Base-by-base conservation (phyloP, 129 eudicot genomes). In the Centella asiatica region DNA sequence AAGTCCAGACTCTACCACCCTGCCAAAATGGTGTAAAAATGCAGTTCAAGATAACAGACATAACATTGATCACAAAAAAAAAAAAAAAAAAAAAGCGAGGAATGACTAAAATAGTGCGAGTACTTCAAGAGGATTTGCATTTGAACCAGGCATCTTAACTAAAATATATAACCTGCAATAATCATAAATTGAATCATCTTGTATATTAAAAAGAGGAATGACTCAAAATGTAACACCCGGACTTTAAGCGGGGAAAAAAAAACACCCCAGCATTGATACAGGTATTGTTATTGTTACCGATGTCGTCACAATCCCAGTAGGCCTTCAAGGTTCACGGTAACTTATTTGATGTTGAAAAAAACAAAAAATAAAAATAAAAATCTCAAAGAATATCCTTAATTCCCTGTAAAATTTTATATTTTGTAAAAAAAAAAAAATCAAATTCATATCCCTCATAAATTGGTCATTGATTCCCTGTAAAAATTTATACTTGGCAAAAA, bases 231-330 rank as follows among this genome's bases (percentile, higher is more conserved):
- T 71, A 76, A 57, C 73, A 57, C 47, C 78, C 68, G 50, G 67
- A 44, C 80, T 64, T 62, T 60, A 39, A 46, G 66, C 63, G 85
- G 80, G 78, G 61, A 74, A 79, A 68, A 75, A 64, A 76, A 70
- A 63, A 78, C 37, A 57, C 49, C 81, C 57, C 74, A 62, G 66
- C 25, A 39, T 47, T 36, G 31, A 28, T 60, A n/a, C 22, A 23
- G 40, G n/a, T n/a, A n/a, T n/a, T 56, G 39, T 70, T 55, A 51
- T 67, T 62, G 33, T 58, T 72, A 53, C 28, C 27, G 29, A 36
- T 63, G 34, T 40, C 20, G 4, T 24, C 64, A 27, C 19, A 26
- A n/a, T 36, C 22, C 55, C 44, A 53, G 51, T 36, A 5, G 64
- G 28, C 40, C 44, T 44, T 22, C 4, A 4, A 29, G 36, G 47